Conservation (phyloP, 179 eudicot genomes). For the Silene coronaria region DNA sequence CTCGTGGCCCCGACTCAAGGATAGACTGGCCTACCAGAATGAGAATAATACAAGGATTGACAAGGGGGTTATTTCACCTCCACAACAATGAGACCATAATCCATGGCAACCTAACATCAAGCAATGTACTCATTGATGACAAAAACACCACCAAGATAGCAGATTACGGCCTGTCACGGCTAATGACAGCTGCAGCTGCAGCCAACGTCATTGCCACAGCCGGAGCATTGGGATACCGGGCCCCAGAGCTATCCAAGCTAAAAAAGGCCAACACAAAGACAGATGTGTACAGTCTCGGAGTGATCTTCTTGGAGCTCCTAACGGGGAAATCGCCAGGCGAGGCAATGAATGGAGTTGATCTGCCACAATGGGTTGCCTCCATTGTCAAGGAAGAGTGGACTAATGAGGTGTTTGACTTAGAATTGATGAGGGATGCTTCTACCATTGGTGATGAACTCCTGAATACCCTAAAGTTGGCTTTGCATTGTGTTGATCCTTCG, state of each 20-base stretch:
- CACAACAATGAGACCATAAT: slow-evolving; percentile 60
- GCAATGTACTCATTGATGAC: slow-evolving; percentile 75
- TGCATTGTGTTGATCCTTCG: slow-evolving; percentile 88
- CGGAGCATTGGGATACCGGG: slow-evolving; percentile 77
- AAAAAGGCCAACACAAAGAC: slow-evolving; percentile 75
- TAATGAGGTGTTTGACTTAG: slow-evolving; percentile 88
- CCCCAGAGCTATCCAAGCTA: slow-evolving; percentile 83
- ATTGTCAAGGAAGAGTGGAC: slow-evolving; percentile 94
- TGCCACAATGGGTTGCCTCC: slow-evolving; percentile 97
- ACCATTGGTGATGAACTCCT: slow-evolving; percentile 72
- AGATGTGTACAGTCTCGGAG: slow-evolving; percentile 83
- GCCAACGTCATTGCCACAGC: slow-evolving; percentile 74
- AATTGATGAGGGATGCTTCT: slow-evolving; percentile 66
- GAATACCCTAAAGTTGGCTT: slow-evolving; percentile 66
- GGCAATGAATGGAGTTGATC: slow-evolving; percentile 64
- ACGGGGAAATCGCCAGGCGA: slow-evolving; percentile 91
- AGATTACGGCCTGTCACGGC: slow-evolving; percentile 73
- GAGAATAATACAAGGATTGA: slow-evolving; percentile 62
- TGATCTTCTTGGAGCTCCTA: slow-evolving; percentile 72
- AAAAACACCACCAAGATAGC: slow-evolving; percentile 52
- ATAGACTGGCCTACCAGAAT: slow-evolving; percentile 75
- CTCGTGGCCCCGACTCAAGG: slow-evolving; percentile 52
- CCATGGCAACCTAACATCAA: slow-evolving; percentile 85
- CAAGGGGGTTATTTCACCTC: slow-evolving; percentile 63
- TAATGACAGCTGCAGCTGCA: slow-evolving; percentile 72